phyloP scores from a whole-genome alignment of 2,329 filamentous ascomycete genomes.

The Aspergillus awamori region DNA sequence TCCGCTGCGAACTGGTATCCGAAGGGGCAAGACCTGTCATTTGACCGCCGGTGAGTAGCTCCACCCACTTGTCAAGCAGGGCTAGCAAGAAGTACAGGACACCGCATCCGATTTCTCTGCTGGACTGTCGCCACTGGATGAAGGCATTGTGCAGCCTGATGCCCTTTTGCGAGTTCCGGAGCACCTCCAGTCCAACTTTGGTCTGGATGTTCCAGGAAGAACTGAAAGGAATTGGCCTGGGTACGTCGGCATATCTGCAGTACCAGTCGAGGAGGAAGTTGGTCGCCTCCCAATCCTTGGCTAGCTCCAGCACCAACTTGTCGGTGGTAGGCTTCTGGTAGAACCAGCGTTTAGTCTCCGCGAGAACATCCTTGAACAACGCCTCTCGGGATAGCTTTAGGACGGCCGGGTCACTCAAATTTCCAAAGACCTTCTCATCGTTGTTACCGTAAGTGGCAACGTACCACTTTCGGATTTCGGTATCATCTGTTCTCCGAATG shows the following conservation, averaged over 20 bases:
- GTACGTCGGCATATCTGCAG: conserved; percentile 51
- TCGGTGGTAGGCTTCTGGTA: conserved; percentile 50
- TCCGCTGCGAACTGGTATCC: conserved; percentile 42
- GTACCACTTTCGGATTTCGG: conserved; percentile 46
- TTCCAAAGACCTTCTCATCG: conserved; percentile 45
- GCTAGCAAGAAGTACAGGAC: conserved; percentile 59
- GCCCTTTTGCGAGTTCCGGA: conserved; percentile 58
- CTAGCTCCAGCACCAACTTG: conserved; percentile 53
- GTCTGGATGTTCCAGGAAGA: conserved; percentile 62
- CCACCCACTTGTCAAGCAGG: conserved; percentile 59
- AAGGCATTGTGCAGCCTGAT: conserved; percentile 60
- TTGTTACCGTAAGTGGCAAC: conserved; percentile 36
- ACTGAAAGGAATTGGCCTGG: conserved; percentile 56
- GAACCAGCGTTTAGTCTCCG: conserved; percentile 47
- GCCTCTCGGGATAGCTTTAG: conserved; percentile 52
- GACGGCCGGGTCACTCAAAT: conserved; percentile 53
- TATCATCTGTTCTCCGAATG: conserved; percentile 43
- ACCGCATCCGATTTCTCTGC: conserved; percentile 57
- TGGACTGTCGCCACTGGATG: conserved; percentile 61
- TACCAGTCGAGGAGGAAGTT: conserved; percentile 60
- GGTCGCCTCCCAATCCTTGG: conserved; percentile 56
- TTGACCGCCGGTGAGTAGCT: conserved; percentile 50
- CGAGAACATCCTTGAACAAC: conserved; percentile 49
- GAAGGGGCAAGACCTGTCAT: conserved; percentile 44
- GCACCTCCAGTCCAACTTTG: conserved; percentile 57